Percentiles rank a stretch among this genome's conserved stretches.
These are phyloP conservation scores for Cyclotella choctawhatcheeana DNA, from an alignment of 108 stramenopile species.

Conservation along the genomic window DNA sequence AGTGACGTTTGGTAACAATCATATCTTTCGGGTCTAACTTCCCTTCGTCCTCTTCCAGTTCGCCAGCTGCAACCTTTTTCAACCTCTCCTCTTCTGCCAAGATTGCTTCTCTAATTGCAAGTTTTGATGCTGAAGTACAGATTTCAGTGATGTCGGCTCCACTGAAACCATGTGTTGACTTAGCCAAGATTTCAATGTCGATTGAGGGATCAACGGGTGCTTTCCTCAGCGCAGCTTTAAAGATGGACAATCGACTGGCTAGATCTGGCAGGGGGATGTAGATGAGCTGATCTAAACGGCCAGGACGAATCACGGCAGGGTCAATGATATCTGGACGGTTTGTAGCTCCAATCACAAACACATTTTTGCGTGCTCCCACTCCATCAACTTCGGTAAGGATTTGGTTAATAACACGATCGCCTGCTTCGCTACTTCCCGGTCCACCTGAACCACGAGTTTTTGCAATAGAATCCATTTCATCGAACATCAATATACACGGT, in stretches of 20 bases:
- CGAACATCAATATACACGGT: constrained; percentile 99
- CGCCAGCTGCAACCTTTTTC: constrained; percentile 85
- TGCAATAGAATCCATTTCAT: constrained; percentile 99
- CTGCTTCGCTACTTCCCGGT: constrained; percentile 93
- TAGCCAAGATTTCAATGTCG: constrained; percentile 77
- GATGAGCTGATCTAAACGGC: constrained; percentile 99
- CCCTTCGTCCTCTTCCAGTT: constrained; percentile 84
- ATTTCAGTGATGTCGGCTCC: constrained; percentile 98
- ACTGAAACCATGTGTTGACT: constrained; percentile 92
- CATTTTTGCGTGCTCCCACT: constrained; percentile 96
- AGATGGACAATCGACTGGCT: constrained; percentile 91
- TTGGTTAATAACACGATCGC: constrained; percentile 99
- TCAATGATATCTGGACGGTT: constrained; percentile 99
- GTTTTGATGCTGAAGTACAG: constrained; percentile 95
- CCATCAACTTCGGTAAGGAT: constrained; percentile 99
- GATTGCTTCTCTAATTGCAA: constrained; percentile 93
- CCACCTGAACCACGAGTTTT: constrained; percentile 91
- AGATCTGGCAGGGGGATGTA: constrained; percentile 97
- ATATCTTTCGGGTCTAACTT: constrained; percentile 84
- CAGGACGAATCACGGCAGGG: constrained; percentile 98
- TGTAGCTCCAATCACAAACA: constrained; percentile 99
- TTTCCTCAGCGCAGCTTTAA: constrained; percentile 97
- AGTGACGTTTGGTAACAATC: constrained; percentile 78
- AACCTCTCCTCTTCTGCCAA: constrained; percentile 84
- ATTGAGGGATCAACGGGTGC: constrained; percentile 87